Conservation (phyloP, 2,329 filamentous ascomycete genomes). For the Colletotrichum trifolii region DNA sequence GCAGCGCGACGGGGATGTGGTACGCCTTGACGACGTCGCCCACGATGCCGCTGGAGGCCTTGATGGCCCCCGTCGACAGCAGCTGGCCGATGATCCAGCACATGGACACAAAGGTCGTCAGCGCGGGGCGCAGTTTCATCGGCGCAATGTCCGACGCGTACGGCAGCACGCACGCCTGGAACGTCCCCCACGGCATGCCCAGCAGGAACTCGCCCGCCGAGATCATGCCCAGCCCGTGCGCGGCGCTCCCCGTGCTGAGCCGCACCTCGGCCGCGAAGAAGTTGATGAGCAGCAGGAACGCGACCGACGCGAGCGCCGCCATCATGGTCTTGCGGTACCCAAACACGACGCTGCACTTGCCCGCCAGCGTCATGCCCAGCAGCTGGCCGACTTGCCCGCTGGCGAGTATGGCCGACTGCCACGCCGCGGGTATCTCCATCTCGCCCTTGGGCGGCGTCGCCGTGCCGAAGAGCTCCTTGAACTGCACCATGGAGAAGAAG, state of each 20-base stretch:
- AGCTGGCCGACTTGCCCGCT: slow-evolving; percentile 21
- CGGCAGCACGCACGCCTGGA: slow-evolving; percentile 49
- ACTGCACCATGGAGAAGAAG: slow-evolving; percentile 47
- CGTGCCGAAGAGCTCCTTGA: slow-evolving; percentile 43
- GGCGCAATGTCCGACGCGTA: slow-evolving; percentile 51
- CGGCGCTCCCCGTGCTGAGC: slow-evolving; percentile 46
- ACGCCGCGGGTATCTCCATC: slow-evolving; percentile 52
- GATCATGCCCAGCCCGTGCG: slow-evolving; percentile 43
- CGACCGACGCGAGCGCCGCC: slow-evolving; percentile 10
- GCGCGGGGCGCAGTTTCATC: slow-evolving; percentile 49
- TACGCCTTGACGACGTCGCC: slow-evolving; percentile 45
- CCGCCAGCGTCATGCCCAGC: slow-evolving; percentile 21
- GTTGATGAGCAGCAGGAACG: slow-evolving; percentile 23
- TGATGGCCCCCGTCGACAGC: slow-evolving; percentile 46
- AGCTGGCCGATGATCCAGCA: slow-evolving; percentile 55
- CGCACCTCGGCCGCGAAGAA: slow-evolving; percentile 33
- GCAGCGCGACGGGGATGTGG: slow-evolving; percentile 51
- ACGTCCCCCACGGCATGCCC: slow-evolving; percentile 48
- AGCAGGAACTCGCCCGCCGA: slow-evolving; percentile 48
- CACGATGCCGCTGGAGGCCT: slow-evolving; percentile 41
- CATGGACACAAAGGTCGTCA: slow-evolving; percentile 52
- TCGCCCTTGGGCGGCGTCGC: slow-evolving; percentile 36
- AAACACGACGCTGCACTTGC: slow-evolving; percentile 12
- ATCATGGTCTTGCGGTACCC: slow-evolving; percentile 32
- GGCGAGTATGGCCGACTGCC: slow-evolving; percentile 50